Base-by-base conservation (phyloP, 768 basidiomycete species). In the Collybia sordida region DNA sequence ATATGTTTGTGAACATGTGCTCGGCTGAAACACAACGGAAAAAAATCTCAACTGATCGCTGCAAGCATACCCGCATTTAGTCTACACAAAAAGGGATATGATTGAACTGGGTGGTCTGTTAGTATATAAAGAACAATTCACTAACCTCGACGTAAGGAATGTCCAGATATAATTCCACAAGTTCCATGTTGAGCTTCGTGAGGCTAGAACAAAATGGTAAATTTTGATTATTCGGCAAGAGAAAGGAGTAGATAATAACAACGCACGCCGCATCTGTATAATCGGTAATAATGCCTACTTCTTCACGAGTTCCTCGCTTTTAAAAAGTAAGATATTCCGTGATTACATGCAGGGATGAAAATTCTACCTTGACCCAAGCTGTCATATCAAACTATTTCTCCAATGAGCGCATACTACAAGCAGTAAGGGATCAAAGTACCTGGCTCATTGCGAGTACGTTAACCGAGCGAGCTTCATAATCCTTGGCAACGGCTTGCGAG, bases 21-120 rank as follows among this genome's bases (percentile, higher is more conserved):
- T 58, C 53, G 49, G 64, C 59, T 57, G 59, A 57, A 63, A 65
- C 61, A 55, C 60, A 56, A n/a, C n/a, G 52, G 43, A 34, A 56
- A 58, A 43, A 34, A 19, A 76, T 63, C 71, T 68, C 58, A 64
- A 92, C 89, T 95, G 93, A 68, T 96, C 93, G 58, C 88, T 91
- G 76, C 93, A 97, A 45, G 92, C 93, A 62, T 97, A 96, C 28
- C 90, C 92, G 71, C 94, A 96, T 73, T 87, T 77, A 49, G 94
- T 97, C 75, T 90, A 38, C 19, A 47, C 31, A 42, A 57, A 31
- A 44, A 55, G 35, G 44, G 25, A 43, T n/a, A 27, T 49, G 54
- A 39, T 59, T 56, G 40, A 50, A 55, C 48, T 42, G 21, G 25
- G 45, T 56, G 38, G 27, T 48, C 21, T 19, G 42, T 49, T 5